phyloP scores from a whole-genome alignment of 129 eudicot genomes.

The Kitagawia praeruptora region DNA sequence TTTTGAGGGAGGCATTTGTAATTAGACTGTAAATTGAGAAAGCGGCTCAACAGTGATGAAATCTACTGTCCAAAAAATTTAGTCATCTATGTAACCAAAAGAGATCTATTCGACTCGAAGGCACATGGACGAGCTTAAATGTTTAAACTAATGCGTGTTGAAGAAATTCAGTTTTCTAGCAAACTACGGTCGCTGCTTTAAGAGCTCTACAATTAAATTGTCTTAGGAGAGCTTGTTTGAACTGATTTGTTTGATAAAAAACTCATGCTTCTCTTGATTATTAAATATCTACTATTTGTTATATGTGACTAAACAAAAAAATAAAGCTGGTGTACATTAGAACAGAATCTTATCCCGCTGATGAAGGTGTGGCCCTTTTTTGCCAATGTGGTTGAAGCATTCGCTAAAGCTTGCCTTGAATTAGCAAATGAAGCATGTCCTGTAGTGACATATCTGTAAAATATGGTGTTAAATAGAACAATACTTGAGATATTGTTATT shows the following conservation, averaged over 20 bases:
- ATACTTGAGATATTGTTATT: not conserved
- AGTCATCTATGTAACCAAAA: not conserved
- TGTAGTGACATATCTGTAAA: not conserved
- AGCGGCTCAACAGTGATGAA: not conserved
- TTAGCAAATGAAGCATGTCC: not conserved
- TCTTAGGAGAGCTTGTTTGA: not conserved
- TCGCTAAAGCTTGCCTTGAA: not conserved
- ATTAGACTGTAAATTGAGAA: not conserved
- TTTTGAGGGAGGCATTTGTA: not conserved
- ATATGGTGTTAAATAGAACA: not conserved
- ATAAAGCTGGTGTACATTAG: too few species aligned
- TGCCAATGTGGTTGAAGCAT: not conserved
- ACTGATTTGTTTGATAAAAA: not conserved
- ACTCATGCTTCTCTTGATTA: too few species aligned
- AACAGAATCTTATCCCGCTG: not conserved
- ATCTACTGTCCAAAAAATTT: not conserved
- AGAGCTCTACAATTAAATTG: not conserved
- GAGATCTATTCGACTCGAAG: too few species aligned
- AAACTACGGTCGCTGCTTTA: not conserved
- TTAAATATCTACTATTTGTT: too few species aligned
- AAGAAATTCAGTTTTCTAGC: not conserved
- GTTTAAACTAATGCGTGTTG: not conserved
- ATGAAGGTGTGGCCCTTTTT: not conserved
- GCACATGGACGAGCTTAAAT: not conserved
- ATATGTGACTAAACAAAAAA: too few species aligned